Evolutionary conservation across 2,329 filamentous ascomycete genomes (phyloP).

Genomic region (Stachybotrys chartarum): DNA sequence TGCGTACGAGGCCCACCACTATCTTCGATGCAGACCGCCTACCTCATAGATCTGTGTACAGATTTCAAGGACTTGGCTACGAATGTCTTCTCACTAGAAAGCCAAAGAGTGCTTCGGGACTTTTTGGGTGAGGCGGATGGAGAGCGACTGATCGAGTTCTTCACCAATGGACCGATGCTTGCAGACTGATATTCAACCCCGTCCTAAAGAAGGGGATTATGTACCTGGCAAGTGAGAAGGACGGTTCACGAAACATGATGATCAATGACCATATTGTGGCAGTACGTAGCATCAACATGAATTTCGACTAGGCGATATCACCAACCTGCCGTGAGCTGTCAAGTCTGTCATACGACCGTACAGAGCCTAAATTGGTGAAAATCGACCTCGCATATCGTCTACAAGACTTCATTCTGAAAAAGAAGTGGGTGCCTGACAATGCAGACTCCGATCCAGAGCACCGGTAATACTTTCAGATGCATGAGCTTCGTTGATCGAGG

Average conservation of each 20-base stretch:
- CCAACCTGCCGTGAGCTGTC: neutral
- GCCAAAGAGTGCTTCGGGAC: constrained; percentile 12
- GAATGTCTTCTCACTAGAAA: constrained; percentile 9
- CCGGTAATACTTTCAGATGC: neutral
- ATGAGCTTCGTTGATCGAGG: neutral
- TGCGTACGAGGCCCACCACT: constrained; percentile 21
- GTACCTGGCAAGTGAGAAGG: no score
- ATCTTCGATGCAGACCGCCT: constrained; percentile 13
- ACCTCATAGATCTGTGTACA: constrained; percentile 19
- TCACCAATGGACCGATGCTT: constrained; percentile 13
- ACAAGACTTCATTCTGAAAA: neutral
- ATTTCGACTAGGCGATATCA: neutral
- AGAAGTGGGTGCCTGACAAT: neutral
- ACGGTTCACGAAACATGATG: no score
- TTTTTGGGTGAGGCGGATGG: constrained; percentile 22
- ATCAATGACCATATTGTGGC: no score
- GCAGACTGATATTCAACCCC: neutral
- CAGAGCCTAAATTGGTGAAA: neutral
- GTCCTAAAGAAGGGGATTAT: no score
- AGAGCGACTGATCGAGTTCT: constrained; percentile 19
- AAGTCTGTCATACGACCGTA: neutral
- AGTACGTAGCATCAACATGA: neutral
- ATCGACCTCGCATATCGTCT: neutral
- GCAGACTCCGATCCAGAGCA: neutral
- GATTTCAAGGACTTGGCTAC: constrained; percentile 17